Base-by-base conservation (phyloP, 257 asterid genomes). In the Coffea canephora region DNA sequence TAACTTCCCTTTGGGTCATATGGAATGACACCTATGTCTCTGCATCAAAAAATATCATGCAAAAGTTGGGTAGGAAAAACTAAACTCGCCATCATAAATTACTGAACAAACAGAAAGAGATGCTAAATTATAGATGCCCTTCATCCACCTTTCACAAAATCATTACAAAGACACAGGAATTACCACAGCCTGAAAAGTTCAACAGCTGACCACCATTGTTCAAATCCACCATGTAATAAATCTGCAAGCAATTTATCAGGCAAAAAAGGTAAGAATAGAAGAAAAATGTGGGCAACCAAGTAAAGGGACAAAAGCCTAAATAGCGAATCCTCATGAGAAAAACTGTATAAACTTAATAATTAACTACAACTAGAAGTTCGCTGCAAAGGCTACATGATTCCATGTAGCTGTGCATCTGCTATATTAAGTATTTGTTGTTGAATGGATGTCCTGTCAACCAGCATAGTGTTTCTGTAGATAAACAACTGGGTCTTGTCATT, bases 101-200 rank as follows among this genome's bases (percentile, higher is more conserved):
- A n/a, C 57, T 48, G 77, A 52, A 31, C 66, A 52, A 25, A 21
- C 31, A 36, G 50, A 36, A 43, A 34, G 23, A 41, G 16, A 41
- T 13, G 14, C 50, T 8, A 74, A 74, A 77, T 39, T 45, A 50
- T 14, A 71, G 75, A 83, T 18, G 64, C 64, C 64, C 18, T 5
- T 0, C 18, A 16, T 55, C 64, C n/a, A 1, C 25, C 13, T 18
- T 5, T 3, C 5, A 18, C 9, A 55, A 25, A 21, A 45, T 71
- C 69, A 57, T 11, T 59, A 15, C 1, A 41, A 61, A 23, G 31
- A 62, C 31, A n/a, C 12, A 70, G 87, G 79, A 81, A 74, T 89
- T 92, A 95, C 99, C 99, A 77, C 99, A 95, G 73, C 99, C 99
- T n/a, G 99, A 88, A 92, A 81, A 93, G 87, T 95, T 92, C 88